A percentile compares a stretch with the other conserved stretches of the same genome.
phyloP scores from a whole-genome alignment of 805 yeast species.

The Lachancea cidri region DNA sequence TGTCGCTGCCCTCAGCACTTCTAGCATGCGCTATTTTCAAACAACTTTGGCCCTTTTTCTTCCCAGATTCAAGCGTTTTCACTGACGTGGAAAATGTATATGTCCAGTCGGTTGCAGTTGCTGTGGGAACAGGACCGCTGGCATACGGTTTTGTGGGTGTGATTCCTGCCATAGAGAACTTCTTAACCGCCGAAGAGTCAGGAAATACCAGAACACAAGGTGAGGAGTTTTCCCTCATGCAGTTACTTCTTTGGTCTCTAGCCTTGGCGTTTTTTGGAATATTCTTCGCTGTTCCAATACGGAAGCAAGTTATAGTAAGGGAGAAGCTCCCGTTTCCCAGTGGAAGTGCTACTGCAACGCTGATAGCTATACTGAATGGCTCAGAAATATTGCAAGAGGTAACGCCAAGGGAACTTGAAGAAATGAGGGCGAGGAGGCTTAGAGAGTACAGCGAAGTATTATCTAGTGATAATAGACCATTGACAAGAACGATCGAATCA shows the following conservation, averaged over 20 bases:
- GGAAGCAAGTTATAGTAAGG: conserved; percentile 80
- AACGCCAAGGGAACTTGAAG: conserved; percentile 30
- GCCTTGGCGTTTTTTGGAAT: conserved; percentile 94
- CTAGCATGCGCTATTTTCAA: conserved; percentile 82
- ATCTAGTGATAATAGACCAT: conserved; percentile 5
- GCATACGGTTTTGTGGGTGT: conserved; percentile 95
- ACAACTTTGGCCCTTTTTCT: conserved; percentile 36
- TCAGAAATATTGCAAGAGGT: conserved; percentile 44
- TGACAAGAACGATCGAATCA: background rate
- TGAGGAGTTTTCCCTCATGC: conserved; percentile 37
- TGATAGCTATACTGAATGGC: conserved; percentile 81
- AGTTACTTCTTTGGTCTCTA: conserved; percentile 73
- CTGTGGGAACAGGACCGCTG: conserved; percentile 95
- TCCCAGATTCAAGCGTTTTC: conserved; percentile 40
- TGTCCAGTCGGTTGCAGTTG: conserved; percentile 89
- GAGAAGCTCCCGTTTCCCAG: conserved; percentile 91
- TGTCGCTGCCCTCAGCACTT: conserved; percentile 92
- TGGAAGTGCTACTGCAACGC: conserved; percentile 92
- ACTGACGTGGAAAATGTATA: conserved; percentile 93
- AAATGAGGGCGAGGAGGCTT: conserved; percentile 27
- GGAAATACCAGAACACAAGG: conserved; percentile 42
- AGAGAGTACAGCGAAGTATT: conserved; percentile 26
- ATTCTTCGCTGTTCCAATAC: conserved; percentile 84
- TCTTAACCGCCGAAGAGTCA: conserved; percentile 70
- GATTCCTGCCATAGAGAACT: conserved; percentile 90